Base-by-base conservation (phyloP, 805 yeast genomes). In the Schwanniomyces polymorphus region DNA sequence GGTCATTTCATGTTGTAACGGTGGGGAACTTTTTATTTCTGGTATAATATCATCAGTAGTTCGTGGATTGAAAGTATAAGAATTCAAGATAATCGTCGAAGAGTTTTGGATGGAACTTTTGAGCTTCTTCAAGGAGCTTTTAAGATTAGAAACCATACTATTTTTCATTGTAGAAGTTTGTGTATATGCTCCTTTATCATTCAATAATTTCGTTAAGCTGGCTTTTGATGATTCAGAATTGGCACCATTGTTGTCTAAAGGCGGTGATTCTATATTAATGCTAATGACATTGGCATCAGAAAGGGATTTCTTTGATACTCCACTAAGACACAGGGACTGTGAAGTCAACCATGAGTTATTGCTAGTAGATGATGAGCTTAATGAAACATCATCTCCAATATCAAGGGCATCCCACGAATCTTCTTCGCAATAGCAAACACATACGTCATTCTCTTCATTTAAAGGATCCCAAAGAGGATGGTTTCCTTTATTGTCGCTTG, bases 41-140 rank as follows among this genome's bases (percentile, higher is more conserved):
- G 59, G 57, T 41, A 55, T 42, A 9, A 34, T 49, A 27, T 55
- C 59, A 44, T 55, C 57, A 8, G 59, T 51, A n/a, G 45, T 35
- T 39, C 56, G 44, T 11, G 57, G 55, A 11, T 33, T 34, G 26
- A 35, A 45, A 8, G 46, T 49, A 34, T 48, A 45, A 23, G 37
- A 25, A 11, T 23, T 23, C 39, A 45, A 41, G 17, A 49, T 38
- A 18, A 29, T 38, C 27, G n/a, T 14, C 7, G 41, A 27, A 6
- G 47, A 29, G 14, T 34, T 33, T 21, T 34, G 35, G 2, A 47
- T 31, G 11, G 47, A 41, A 25, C 34, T 44, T 41, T 41, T 53
- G 28, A 48, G 38, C 37, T 28, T 47, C 25, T 48, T 51, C 7
- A 55, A 38, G 10, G 58, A 55, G n/a, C 44, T 45, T 6, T 54